Evolutionary conservation across 176 grass and related monocot species (phyloP).

Genomic region (Ananas comosus): DNA sequence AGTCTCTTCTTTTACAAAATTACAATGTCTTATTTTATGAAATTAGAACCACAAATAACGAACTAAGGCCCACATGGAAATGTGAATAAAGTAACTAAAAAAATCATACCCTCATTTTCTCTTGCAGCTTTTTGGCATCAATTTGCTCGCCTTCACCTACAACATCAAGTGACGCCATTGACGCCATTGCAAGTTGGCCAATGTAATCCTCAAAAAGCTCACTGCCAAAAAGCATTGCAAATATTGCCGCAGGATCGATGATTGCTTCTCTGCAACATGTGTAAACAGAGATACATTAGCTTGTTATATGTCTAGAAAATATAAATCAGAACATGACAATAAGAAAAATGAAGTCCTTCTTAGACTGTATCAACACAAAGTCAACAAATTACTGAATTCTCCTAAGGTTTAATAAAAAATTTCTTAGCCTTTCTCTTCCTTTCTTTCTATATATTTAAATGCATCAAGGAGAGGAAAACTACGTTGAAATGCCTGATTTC

Average conservation of each 20-base stretch:
- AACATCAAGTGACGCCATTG: slow-evolving; percentile 92
- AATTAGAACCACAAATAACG: too few species aligned
- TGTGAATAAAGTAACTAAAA: slow-evolving; percentile 9
- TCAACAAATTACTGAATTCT: background rate
- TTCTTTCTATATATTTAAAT: background rate
- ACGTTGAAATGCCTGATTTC: slow-evolving; percentile 96
- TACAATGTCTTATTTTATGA: too few species aligned
- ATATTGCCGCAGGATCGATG: slow-evolving; percentile 95
- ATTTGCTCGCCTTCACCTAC: slow-evolving; percentile 64
- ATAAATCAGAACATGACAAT: background rate
- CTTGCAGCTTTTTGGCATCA: slow-evolving; percentile 64
- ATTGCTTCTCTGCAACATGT: slow-evolving; percentile 64
- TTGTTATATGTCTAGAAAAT: background rate
- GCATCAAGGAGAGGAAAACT: slow-evolving; percentile 16
- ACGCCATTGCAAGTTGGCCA: slow-evolving; percentile 92
- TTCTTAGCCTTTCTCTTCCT: background rate
- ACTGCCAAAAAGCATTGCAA: slow-evolving; percentile 95
- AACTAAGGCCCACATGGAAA: too few species aligned
- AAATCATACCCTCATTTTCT: slow-evolving; percentile 71
- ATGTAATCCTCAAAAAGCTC: slow-evolving; percentile 97
- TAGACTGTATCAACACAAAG: background rate
- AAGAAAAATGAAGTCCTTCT: background rate
- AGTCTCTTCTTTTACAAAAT: too few species aligned
- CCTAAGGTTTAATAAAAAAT: background rate
- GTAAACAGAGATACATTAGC: slow-evolving; percentile 18